A percentile compares a stretch with the other conserved stretches of the same genome.
These are phyloP conservation scores for Torrubiella hemipterigena DNA, from an alignment of 2,329 filamentous ascomycete genomes.

Conservation along the genomic window DNA sequence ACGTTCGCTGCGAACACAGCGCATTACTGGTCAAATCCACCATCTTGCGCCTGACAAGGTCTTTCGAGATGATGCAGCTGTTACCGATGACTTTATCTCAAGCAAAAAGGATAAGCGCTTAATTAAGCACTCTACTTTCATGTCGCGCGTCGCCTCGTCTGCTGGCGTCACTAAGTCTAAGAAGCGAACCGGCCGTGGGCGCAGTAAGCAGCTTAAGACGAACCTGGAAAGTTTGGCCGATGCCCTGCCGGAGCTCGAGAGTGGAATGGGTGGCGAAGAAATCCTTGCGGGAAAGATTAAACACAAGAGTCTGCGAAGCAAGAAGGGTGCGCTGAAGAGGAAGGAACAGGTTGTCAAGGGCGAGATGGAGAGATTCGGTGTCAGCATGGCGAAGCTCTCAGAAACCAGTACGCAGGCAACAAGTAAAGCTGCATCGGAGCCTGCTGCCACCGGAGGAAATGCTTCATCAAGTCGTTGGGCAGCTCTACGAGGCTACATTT, in stretches of 20 bases:
- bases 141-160: slow-evolving; percentile 62
- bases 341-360: slow-evolving; percentile 68
- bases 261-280: slow-evolving; percentile 32
- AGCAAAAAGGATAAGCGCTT: slow-evolving; percentile 74
- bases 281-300: slow-evolving; percentile 47
- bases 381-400: slow-evolving; percentile 67
- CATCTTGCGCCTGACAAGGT: slow-evolving; percentile 38
- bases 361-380: slow-evolving; percentile 76
- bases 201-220: slow-evolving; percentile 66
- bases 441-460: slow-evolving; percentile 4
- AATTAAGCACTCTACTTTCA: slow-evolving; percentile 70
- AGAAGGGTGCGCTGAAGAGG: slow-evolving; percentile 69
- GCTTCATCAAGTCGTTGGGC: slow-evolving; percentile 53
- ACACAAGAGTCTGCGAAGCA: slow-evolving; percentile 62
- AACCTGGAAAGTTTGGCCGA: slow-evolving; percentile 67
- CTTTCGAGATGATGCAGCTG: slow-evolving; percentile 37
- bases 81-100: slow-evolving; percentile 48
- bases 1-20: slow-evolving; percentile 41
- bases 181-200: slow-evolving; percentile 32
- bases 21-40: slow-evolving; percentile 34
- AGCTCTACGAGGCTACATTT: slow-evolving; percentile 72
- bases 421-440: slow-evolving; percentile 2
- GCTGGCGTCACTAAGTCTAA: slow-evolving; percentile 12
- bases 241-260: slow-evolving; percentile 56
- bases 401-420: slow-evolving; percentile 17